phyloP scores from a whole-genome alignment of 1,139 yeast species.

The Geotrichum phurueaensis region DNA sequence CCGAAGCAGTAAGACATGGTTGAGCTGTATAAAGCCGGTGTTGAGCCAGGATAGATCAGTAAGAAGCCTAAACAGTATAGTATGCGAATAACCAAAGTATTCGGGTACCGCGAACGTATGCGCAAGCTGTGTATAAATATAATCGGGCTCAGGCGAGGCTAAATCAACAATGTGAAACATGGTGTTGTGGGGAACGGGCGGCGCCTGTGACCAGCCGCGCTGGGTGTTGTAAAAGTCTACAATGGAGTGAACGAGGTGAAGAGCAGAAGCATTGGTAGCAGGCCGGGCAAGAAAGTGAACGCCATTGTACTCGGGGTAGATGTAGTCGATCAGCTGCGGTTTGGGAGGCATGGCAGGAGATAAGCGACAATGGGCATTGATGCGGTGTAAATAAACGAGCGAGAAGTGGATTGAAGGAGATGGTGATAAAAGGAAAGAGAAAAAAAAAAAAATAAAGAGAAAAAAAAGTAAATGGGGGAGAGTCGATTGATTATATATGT shows the following conservation, averaged over 20 bases:
- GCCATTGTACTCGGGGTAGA: not conserved
- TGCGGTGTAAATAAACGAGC: not conserved
- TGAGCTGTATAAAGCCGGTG: not conserved
- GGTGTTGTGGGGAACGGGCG: not conserved
- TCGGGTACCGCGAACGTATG: conserved; percentile 15
- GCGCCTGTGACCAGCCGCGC: not conserved
- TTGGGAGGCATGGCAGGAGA: not conserved
- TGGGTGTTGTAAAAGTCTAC: not conserved
- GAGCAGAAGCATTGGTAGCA: not conserved
- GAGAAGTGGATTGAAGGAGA: not conserved
- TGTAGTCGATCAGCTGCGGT: not conserved
- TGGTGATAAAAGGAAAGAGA: not conserved
- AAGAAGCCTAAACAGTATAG: not conserved
- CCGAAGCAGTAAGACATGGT: conserved; percentile 9
- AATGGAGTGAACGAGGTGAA: not conserved
- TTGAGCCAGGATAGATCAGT: conserved; percentile 13
- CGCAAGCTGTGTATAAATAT: conserved; percentile 7
- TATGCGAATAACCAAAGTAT: conserved; percentile 11
- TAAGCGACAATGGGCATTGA: not conserved
- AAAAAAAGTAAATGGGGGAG: too few species aligned
- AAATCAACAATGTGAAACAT: not conserved
- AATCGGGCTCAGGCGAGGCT: conserved; percentile 1
- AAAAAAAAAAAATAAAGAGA: too few species aligned
- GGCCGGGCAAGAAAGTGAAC: not conserved
- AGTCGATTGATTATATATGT: too few species aligned